Conservation (phyloP, 1,284 basidiomycete genomes). For the Ganoderma resinaceum region DNA sequence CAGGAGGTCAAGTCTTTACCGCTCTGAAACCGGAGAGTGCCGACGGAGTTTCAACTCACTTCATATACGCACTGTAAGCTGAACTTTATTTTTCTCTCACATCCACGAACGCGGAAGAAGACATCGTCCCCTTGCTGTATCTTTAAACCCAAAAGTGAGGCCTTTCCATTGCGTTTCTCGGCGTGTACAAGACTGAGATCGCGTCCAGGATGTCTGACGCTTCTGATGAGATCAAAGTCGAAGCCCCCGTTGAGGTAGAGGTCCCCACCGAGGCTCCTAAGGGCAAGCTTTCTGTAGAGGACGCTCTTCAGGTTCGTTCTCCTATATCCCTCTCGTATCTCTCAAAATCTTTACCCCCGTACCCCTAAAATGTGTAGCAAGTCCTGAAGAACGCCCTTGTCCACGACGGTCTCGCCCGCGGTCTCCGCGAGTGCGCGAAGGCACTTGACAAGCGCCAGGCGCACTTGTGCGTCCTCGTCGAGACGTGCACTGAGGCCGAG, state of each 20-base stretch:
- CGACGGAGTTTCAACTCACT: conserved; percentile 57
- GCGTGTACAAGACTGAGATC: neutral
- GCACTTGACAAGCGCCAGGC: conserved; percentile 99
- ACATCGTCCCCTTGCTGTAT: conserved; percentile 59
- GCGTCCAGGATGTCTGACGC: conserved; percentile 93
- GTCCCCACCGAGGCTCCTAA: conserved; percentile 86
- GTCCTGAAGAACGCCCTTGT: conserved; percentile 96
- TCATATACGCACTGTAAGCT: conserved; percentile 27
- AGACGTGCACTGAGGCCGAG: conserved; percentile 98
- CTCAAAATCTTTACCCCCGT: neutral
- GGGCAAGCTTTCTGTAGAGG: conserved; percentile 96
- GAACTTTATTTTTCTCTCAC: conserved; percentile 56
- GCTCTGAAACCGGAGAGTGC: conserved; percentile 36
- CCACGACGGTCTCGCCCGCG: conserved; percentile 98
- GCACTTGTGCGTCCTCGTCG: conserved; percentile 98
- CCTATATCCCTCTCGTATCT: neutral
- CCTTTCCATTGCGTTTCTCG: too few relatives aligned
- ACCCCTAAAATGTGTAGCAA: conserved; percentile 58
- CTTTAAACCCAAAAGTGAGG: conserved; percentile 55
- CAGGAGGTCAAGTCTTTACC: neutral
- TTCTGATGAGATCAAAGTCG: conserved; percentile 93
- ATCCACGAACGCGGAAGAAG: conserved; percentile 95
- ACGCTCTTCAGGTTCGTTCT: conserved; percentile 86
- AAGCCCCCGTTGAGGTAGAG: conserved; percentile 83
- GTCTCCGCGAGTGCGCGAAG: conserved; percentile 98